Conservation (phyloP, 768 basidiomycete genomes). For the Boletus rufocinnamomeus region DNA sequence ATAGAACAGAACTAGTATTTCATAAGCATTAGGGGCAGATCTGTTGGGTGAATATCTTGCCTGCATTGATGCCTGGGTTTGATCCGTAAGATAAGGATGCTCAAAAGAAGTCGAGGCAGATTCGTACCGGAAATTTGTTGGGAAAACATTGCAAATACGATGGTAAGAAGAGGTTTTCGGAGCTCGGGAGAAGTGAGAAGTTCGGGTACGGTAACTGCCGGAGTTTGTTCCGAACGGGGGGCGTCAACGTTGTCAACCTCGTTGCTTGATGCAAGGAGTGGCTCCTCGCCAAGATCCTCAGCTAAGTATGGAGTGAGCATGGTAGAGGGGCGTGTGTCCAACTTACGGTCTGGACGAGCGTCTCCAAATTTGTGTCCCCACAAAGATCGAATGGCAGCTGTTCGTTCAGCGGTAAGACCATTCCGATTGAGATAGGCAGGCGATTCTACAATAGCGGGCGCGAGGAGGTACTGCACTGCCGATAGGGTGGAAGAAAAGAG, state of each 20-base stretch:
- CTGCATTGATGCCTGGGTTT: constrained; percentile 70
- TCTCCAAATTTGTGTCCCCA: constrained; percentile 49
- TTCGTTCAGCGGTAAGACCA: constrained; percentile 52
- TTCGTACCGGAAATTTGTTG: constrained; percentile 75
- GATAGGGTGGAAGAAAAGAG: constrained; percentile 60
- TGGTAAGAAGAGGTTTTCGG: constrained; percentile 60
- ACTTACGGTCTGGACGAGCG: constrained; percentile 30
- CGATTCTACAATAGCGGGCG: constrained; percentile 63
- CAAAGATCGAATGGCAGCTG: constrained; percentile 45
- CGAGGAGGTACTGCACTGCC: constrained; percentile 55
- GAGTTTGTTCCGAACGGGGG: constrained; percentile 26
- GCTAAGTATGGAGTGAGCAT: constrained; percentile 19
- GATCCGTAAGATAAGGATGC: constrained; percentile 7
- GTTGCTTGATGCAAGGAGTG: constrained; percentile 24
- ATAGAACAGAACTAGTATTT: constrained; percentile 75
- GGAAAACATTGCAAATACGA: constrained; percentile 70
- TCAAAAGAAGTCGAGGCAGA: constrained; percentile 1
- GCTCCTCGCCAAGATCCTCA: constrained; percentile 30
- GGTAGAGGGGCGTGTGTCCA: not conserved
- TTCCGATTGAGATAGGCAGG: constrained; percentile 63
- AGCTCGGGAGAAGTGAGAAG: constrained; percentile 55
- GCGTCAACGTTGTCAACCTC: constrained; percentile 16
- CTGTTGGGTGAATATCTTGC: constrained; percentile 34
- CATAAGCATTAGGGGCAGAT: constrained; percentile 1
- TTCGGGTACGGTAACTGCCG: constrained; percentile 51